Percentiles rank a stretch among this genome's conserved stretches.
These are phyloP conservation scores for Trichoderma harzianum DNA, from an alignment of 2,329 filamentous ascomycete genomes.

Conservation along the genomic window DNA sequence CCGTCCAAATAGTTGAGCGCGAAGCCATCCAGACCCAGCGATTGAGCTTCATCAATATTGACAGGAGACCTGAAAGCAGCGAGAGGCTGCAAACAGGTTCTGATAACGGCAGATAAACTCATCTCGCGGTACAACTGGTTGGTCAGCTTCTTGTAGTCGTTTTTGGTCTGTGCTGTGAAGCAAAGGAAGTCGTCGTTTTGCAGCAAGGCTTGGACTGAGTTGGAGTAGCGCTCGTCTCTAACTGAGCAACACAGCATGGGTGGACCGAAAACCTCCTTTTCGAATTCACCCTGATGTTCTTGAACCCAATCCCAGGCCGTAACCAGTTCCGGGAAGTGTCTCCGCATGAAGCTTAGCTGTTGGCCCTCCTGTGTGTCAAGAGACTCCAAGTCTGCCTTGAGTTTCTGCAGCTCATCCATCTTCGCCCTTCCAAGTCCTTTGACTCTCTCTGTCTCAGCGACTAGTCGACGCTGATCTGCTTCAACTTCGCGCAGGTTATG, in stretches of 20 bases:
- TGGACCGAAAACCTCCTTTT: constrained; percentile 75
- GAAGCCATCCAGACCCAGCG: constrained; percentile 72
- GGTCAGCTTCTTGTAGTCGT: constrained; percentile 73
- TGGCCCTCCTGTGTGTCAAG: constrained; percentile 75
- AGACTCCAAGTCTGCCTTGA: constrained; percentile 49
- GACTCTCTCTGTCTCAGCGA: constrained; percentile 41
- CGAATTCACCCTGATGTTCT: constrained; percentile 64
- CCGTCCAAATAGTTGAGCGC: constrained; percentile 76
- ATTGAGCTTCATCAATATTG: constrained; percentile 50
- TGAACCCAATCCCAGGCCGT: constrained; percentile 80
- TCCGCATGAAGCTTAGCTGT: constrained; percentile 63
- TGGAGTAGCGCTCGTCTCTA: constrained; percentile 64
- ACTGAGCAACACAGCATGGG: constrained; percentile 77
- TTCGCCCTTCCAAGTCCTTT: constrained; percentile 41
- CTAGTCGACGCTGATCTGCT: constrained; percentile 37
- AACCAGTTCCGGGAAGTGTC: constrained; percentile 59
- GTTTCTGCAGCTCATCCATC: constrained; percentile 35
- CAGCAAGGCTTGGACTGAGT: constrained; percentile 53
- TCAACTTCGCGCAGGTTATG: constrained; percentile 52
- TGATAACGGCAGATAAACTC: constrained; percentile 69
- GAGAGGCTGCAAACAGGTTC: constrained; percentile 56
- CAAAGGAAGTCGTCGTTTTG: constrained; percentile 53
- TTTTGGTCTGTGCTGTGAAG: constrained; percentile 72
- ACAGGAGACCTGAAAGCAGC: constrained; percentile 54
- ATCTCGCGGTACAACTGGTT: constrained; percentile 60